A percentile compares a stretch with the other conserved stretches of the same genome.
Evolutionary conservation across 2,329 filamentous ascomycete species (phyloP).

Genomic region (Aspergillus versicolor): DNA sequence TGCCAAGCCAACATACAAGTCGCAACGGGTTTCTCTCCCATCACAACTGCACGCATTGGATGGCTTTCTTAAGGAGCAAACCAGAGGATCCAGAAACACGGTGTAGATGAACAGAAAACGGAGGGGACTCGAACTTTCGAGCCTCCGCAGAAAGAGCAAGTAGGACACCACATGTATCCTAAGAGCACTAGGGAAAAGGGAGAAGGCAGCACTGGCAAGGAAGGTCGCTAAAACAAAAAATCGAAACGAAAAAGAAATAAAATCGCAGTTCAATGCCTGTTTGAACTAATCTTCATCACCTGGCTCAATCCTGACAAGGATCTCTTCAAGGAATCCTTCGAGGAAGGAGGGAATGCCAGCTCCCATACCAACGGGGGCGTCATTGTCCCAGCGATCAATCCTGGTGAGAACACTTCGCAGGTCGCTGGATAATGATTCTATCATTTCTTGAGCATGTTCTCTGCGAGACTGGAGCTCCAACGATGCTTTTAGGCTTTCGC

Average conservation of each 20-base stretch:
- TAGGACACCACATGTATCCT: background rate
- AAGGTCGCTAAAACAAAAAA: background rate
- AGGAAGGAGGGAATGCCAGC: conserved; percentile 84
- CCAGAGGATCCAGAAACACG: background rate
- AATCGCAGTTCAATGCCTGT: background rate
- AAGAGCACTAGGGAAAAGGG: background rate
- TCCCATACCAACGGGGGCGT: conserved; percentile 89
- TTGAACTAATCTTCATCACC: conserved; percentile 38
- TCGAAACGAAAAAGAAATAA: background rate
- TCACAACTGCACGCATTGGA: background rate
- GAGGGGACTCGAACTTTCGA: background rate
- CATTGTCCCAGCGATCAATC: conserved; percentile 84
- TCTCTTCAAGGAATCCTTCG: conserved; percentile 90
- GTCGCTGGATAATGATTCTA: conserved; percentile 78
- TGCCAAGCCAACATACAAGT: background rate
- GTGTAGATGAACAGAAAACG: background rate
- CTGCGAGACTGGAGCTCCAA: conserved; percentile 60
- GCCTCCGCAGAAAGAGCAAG: no score
- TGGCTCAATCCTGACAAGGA: conserved; percentile 87
- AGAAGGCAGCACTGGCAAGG: background rate
- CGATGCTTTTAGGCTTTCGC: conserved; percentile 48
- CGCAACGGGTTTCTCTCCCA: background rate
- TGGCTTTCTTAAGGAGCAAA: background rate
- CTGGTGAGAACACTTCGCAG: conserved; percentile 81
- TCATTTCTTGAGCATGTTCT: conserved; percentile 77